Conservation (phyloP, 768 basidiomycete species). For the Krasilnikovozyma curviuscula region DNA sequence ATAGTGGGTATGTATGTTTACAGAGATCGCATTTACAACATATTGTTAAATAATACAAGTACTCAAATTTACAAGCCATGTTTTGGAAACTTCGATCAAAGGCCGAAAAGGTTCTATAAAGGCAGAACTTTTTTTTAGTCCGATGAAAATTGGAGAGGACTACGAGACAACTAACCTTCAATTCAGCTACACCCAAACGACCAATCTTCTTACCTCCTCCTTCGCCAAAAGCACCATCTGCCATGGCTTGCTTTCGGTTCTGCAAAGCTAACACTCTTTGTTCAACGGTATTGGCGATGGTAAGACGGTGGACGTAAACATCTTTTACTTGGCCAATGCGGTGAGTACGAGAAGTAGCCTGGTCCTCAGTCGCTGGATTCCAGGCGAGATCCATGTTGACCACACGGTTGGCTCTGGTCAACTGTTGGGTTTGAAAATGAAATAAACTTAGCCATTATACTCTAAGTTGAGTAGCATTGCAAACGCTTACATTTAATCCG, state of each 20-base stretch:
- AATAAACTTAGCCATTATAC: not conserved
- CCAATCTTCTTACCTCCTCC: slow-evolving; percentile 41
- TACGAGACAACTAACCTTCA: too few relatives aligned
- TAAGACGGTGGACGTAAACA: slow-evolving; percentile 25
- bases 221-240: slow-evolving; percentile 38
- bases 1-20: too few relatives aligned
- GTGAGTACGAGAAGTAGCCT: slow-evolving; percentile 2
- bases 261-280: slow-evolving; percentile 50
- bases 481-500: slow-evolving; percentile 21
- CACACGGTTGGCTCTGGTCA: slow-evolving; percentile 19
- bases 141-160: too few relatives aligned
- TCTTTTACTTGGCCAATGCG: slow-evolving; percentile 14
- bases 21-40: too few relatives aligned
- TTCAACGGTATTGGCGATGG: slow-evolving; percentile 31
- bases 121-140: too few relatives aligned
- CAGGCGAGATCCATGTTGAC: slow-evolving; percentile 26
- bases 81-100: too few relatives aligned
- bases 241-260: slow-evolving; percentile 26
- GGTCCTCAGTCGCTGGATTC: slow-evolving; percentile 24
- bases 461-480: not conserved
- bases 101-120: too few relatives aligned
- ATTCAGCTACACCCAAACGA: too few relatives aligned
- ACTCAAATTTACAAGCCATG: too few relatives aligned
- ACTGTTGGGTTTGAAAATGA: not conserved
- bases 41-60: too few relatives aligned